phyloP scores from a whole-genome alignment of 2,329 filamentous ascomycete genomes.

The Ophiostoma pallidulum region DNA sequence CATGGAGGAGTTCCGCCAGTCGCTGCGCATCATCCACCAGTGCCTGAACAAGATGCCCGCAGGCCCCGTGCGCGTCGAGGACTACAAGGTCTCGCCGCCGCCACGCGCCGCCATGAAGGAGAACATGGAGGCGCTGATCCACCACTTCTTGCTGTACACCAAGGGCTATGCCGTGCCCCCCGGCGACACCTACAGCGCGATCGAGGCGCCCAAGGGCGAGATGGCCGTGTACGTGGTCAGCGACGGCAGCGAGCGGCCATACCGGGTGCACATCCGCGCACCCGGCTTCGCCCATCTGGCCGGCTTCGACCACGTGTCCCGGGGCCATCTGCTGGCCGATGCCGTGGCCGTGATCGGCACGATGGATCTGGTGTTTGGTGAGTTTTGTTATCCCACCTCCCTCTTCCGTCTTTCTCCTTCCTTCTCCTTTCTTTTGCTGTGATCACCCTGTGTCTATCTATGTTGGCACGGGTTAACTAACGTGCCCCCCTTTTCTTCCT shows the following conservation, averaged over 20 bases:
- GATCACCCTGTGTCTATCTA: no score
- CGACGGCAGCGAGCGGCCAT: slow-evolving; percentile 91
- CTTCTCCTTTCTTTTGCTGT: background rate
- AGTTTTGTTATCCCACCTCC: slow-evolving; percentile 23
- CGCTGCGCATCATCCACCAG: slow-evolving; percentile 95
- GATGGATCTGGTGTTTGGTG: slow-evolving; percentile 84
- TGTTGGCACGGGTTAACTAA: no score
- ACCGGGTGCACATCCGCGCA: slow-evolving; percentile 94
- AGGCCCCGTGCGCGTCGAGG: slow-evolving; percentile 88
- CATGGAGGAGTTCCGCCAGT: slow-evolving; percentile 99
- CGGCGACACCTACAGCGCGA: slow-evolving; percentile 94
- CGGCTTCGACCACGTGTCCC: slow-evolving; percentile 87
- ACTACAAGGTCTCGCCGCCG: slow-evolving; percentile 96
- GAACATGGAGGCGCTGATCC: slow-evolving; percentile 99
- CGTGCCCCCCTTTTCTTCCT: slow-evolving; percentile 5
- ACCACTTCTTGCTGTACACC: slow-evolving; percentile 97
- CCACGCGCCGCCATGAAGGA: slow-evolving; percentile 99
- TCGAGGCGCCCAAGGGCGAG: slow-evolving; percentile 99
- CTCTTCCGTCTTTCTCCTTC: background rate
- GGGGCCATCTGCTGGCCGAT: slow-evolving; percentile 89
- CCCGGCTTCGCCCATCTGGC: slow-evolving; percentile 92
- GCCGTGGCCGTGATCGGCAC: slow-evolving; percentile 91
- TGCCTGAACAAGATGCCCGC: slow-evolving; percentile 98
- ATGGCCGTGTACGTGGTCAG: slow-evolving; percentile 97
- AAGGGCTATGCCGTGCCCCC: slow-evolving; percentile 97